A percentile compares a stretch with the other conserved stretches of the same genome.
These are phyloP conservation scores for Protostelium mycophagum DNA, from an alignment of 78 protist species.

Conservation along the genomic window DNA sequence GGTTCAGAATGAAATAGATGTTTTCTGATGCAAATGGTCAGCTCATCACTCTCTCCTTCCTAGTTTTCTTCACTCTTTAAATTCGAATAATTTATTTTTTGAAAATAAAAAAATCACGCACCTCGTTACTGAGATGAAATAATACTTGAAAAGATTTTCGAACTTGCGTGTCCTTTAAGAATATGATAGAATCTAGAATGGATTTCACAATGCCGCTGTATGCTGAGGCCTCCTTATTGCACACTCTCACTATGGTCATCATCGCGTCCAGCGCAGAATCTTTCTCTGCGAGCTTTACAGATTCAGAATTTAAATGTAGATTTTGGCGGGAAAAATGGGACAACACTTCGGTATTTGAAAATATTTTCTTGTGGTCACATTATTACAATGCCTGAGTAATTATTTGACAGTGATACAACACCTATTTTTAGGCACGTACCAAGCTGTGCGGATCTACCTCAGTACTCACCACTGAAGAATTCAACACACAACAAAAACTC, in stretches of 20 bases:
- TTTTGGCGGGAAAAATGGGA: background rate
- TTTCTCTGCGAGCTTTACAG: background rate
- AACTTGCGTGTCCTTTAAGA: background rate
- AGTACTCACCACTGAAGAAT: no score
- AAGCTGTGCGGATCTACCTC: background rate
- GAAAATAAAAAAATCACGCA: background rate
- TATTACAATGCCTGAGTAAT: no score
- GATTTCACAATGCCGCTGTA: background rate
- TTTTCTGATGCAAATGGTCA: background rate
- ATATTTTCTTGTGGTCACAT: no score
- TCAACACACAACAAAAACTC: no score
- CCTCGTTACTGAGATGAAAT: background rate
- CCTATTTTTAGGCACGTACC: no score
- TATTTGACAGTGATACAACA: no score
- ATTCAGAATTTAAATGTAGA: no score
- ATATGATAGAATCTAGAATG: background rate
- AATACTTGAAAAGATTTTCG: background rate
- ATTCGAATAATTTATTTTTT: no score
- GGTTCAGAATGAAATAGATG: background rate
- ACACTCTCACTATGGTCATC: background rate
- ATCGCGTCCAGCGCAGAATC: background rate
- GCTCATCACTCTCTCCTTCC: background rate
- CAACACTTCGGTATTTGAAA: no score
- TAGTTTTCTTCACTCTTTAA: background rate
- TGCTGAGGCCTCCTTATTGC: background rate